Evolutionary conservation across 2,329 filamentous ascomycete genomes (phyloP), one percentile per base, ranked within the genome.

Genomic region (Clarireedia sp.): DNA sequence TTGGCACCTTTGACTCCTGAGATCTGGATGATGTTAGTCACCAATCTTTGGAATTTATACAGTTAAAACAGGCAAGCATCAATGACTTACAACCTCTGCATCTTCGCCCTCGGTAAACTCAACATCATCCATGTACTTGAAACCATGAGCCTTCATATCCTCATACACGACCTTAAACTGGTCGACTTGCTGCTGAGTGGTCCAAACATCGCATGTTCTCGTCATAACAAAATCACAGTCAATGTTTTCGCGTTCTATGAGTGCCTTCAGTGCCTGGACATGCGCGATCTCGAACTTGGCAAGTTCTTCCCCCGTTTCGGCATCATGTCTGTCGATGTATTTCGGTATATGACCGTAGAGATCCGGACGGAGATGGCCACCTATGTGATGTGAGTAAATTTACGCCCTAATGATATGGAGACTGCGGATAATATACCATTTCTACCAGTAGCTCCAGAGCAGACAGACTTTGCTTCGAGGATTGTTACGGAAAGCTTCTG

Each of bases 381-480:
- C 52, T 49, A 9, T 40, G 3, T 6, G 2, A 3, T 3, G 21
- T 49, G 8, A 38, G 47, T 40, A 38, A 23, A 16, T 12, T 3
- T 43, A n/a, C 16, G 5, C 5, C 6, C 5, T 17, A 12, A 5
- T n/a, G 14, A 9, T n/a, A 41, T 10, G n/a, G 38, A n/a, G 19
- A 19, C 3, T 17, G 1, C 2, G n/a, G n/a, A n/a, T n/a, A 41
- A 2, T 6, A 2, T 48, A 48, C 81, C 75, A 67, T 87, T 85
- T 66, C 86, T 72, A 17, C 87, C 87, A 1, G 87, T 91, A 24
- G 87, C 87, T 12, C 87, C 87, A 78, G 80, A 90, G 65, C 86
- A 90, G 2, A 83, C 85, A 72, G 90, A 86, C 62, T 87, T 76
- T n/a, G 87, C 87, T 71, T 91, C 87, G 4, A 91, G 75, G 71